Conservation (phyloP, 2,329 filamentous ascomycete species). For the Fusarium domesticum region DNA sequence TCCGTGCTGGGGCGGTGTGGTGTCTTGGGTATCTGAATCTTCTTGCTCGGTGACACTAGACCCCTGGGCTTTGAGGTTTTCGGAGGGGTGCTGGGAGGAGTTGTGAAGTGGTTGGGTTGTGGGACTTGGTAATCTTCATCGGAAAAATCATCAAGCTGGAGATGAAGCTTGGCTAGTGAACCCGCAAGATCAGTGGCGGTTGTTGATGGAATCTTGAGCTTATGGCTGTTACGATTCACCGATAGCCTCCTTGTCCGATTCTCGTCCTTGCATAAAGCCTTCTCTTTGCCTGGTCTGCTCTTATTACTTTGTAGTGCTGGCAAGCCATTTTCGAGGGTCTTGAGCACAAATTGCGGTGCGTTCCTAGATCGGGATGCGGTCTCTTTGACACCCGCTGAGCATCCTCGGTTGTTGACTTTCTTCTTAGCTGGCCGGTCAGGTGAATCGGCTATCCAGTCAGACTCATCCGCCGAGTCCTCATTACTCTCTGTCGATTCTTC, state of each 20-base stretch:
- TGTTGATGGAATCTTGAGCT: constrained; percentile 6
- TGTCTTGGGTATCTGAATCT: constrained; percentile 47
- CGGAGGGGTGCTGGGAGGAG: constrained; percentile 23
- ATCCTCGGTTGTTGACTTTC: constrained; percentile 1
- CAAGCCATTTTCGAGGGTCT: background rate
- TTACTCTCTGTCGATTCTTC: constrained; percentile 16
- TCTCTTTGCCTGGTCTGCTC: background rate
- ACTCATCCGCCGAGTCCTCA: constrained; percentile 15
- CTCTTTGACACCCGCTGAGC: background rate
- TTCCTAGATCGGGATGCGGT: constrained; percentile 3
- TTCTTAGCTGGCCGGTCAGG: constrained; percentile 4
- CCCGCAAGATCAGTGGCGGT: constrained; percentile 23
- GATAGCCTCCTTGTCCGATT: constrained; percentile 2
- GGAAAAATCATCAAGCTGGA: constrained; percentile 24
- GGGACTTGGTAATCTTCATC: constrained; percentile 18
- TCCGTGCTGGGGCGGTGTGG: constrained; percentile 54
- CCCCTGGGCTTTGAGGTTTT: constrained; percentile 16
- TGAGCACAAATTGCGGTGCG: constrained; percentile 6
- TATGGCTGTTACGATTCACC: background rate
- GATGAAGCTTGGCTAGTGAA: constrained; percentile 24
- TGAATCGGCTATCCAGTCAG: constrained; percentile 16
- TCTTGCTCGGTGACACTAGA: constrained; percentile 34
- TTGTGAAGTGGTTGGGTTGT: constrained; percentile 15
- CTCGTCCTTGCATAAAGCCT: background rate
- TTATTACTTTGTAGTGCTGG: constrained; percentile 1